Evolutionary conservation across 2,329 filamentous ascomycete genomes (phyloP), one percentile per base, ranked within the genome.

Genomic region (Botryosphaeria dothidea): DNA sequence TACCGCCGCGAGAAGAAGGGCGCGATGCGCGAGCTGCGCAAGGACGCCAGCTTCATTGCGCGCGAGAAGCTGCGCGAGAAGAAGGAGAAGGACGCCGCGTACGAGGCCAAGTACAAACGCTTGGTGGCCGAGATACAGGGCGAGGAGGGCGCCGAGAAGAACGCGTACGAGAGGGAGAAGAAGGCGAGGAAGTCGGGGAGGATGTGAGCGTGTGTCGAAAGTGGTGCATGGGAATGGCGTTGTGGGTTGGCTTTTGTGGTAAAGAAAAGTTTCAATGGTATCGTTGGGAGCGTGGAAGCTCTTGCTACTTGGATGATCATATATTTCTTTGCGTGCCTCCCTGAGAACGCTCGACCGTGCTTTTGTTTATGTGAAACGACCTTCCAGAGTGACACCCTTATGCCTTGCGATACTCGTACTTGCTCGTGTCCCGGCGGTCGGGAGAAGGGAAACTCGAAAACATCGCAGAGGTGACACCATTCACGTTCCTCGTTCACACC

Each of bases 1-100:
- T 92, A 93, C 86, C 97, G 96, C 88, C 88, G 91, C 75, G 95
- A 99, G 85, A 87, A 88, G 78, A 99, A 99, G 86, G 94, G 93
- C 1, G 94, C 93, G 6, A 86, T 99, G 83, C 87, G 95, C 71
- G 95, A 99, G 80, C 82, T 99, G 71, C 87, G 95, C 75, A 98
- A 97, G 84, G 96, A 99, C 73, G 91, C 93, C 64, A 92, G 91
- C 77, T 98, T 99, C 75, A 88, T 98, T 81, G 92, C 93, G 36
- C 85, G 94, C 70, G 93, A 97, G 85, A 91, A 92, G 79, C 83
- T 99, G 73, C 86, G 88, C 72, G 85, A 96, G 82, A 98, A 98
- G 88, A 97, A 93, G 85, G 91, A 92, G 81, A 90, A 88, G 81
- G 95, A 98, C 82, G 88, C 87, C 65, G 93, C 92, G 69, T 98